Base-by-base conservation (phyloP, 202 grass and related monocot genomes). In the Setaria italica region DNA sequence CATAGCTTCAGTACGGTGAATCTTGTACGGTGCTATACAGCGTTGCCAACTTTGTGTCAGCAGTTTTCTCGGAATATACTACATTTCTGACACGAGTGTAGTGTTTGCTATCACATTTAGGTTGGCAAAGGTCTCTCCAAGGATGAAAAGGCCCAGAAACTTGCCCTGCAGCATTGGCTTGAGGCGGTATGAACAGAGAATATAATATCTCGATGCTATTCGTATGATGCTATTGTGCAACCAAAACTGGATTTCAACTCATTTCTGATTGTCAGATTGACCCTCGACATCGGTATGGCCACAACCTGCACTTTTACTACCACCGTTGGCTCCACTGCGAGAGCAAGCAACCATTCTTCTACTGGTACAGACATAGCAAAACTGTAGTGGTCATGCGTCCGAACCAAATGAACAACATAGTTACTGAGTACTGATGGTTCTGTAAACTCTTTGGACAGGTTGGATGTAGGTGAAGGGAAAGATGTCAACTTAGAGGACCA, bases 101-200 rank as follows among this genome's bases (percentile, higher is more conserved):
- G 21, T 67, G 21, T 34, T 83, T 83, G 34, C 54, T 46, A 6
- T 78, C 19, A 37, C 19, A n/a, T 92, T 78, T 82, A 97, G 94
- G 94, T 97, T 46, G 94, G 94, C 49, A 97, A 97, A 88, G 94
- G 91, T 77, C 72, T 97, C 32, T 93, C 89, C 14, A 97, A 91
- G 67, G 89, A 97, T 74, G 91, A 93, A 69, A 97, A 97, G 45
- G 94, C 94, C 67, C 87, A 88, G 72, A 92, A 97, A 81, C 87
- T 97, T 74, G 94, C 94, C 8, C 80, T 97, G 74, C 94, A 97
- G 86, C 91, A 97, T 65, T 97, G 94, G 94, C 91, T 97, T 13
- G 94, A 97, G 35, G 94, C 94, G 37, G 94, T 97, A 90, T 19
- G 67, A 56, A 25, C 57, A 20, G 32, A 67, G 50, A 68, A 85